Conservation (phyloP, 352 stramenopile species). For the Globisporangium lucens region DNA sequence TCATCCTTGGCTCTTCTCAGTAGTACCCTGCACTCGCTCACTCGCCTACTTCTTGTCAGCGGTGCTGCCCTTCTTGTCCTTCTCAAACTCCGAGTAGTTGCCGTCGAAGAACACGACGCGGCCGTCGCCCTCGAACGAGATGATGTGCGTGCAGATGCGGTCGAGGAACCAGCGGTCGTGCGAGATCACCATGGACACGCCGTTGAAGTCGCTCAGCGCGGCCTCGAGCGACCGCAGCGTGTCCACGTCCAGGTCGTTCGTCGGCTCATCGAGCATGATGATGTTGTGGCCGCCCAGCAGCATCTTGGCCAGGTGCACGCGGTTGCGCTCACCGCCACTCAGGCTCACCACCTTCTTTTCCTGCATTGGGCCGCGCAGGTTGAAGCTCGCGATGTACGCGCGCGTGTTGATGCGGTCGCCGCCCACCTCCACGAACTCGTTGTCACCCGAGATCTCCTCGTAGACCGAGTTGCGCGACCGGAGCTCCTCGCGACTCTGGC, state of each 20-base stretch:
- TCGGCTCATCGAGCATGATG: slow-evolving; percentile 88
- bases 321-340: slow-evolving; percentile 82
- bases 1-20: too few relatives aligned
- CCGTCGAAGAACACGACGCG: slow-evolving; percentile 79
- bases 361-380: slow-evolving; percentile 78
- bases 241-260: slow-evolving; percentile 85
- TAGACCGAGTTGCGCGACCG: slow-evolving; percentile 65
- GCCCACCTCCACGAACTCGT: slow-evolving; percentile 77
- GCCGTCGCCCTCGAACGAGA: slow-evolving; percentile 77
- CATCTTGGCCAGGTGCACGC: slow-evolving; percentile 86
- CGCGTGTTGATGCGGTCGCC: slow-evolving; percentile 80
- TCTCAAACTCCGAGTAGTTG: slow-evolving; percentile 87
- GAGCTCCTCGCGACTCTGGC: slow-evolving; percentile 72
- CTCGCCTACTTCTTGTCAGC: background rate
- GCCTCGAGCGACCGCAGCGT: slow-evolving; percentile 85
- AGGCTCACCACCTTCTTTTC: slow-evolving; percentile 79
- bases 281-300: slow-evolving; percentile 80
- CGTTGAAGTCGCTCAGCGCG: slow-evolving; percentile 83
- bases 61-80: slow-evolving; percentile 43
- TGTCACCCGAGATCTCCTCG: slow-evolving; percentile 85
- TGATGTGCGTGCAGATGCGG: slow-evolving; percentile 86
- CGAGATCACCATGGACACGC: slow-evolving; percentile 94
- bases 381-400: slow-evolving; percentile 86
- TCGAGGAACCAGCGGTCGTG: slow-evolving; percentile 97
- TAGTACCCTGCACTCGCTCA: background rate